Evolutionary conservation across 371 early-diverging fungal genomes (phyloP).

Genomic region (Lichtheimia corymbifera): DNA sequence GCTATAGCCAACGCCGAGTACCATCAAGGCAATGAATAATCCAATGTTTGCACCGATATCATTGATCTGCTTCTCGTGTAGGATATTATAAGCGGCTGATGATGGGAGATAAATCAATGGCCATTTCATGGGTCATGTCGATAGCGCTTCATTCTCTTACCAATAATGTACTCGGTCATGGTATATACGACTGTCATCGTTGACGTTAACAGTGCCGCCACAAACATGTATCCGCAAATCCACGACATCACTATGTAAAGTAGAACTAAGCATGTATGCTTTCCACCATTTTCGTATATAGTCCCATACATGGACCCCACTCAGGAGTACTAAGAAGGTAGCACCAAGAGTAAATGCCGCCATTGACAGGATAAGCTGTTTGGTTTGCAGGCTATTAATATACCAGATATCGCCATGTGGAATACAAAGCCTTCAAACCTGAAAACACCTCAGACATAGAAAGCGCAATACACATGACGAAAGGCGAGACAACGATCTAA

Average conservation of each 20-base stretch:
- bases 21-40: constrained; percentile 24
- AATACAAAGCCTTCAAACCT: not conserved
- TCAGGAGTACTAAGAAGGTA: constrained; percentile 29
- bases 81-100: constrained; percentile 17
- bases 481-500: constrained; percentile 32
- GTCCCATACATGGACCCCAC: constrained; percentile 39
- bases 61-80: constrained; percentile 15
- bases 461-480: constrained; percentile 36
- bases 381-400: too few species aligned
- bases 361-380: constrained; percentile 31
- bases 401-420: too few species aligned
- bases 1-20: constrained; percentile 21
- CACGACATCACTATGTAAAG: constrained; percentile 36
- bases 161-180: constrained; percentile 27
- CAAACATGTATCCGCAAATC: constrained; percentile 35
- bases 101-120: not conserved
- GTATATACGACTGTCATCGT: constrained; percentile 34
- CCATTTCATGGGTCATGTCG: not conserved
- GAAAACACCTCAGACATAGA: constrained; percentile 41
- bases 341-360: constrained; percentile 40
- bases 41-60: constrained; percentile 37
- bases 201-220: constrained; percentile 27
- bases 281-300: not conserved
- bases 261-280: not conserved
- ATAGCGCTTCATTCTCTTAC: constrained; percentile 7